Conservation (phyloP, 1,284 basidiomycete species). For the Gastroboletus turbinatus region DNA sequence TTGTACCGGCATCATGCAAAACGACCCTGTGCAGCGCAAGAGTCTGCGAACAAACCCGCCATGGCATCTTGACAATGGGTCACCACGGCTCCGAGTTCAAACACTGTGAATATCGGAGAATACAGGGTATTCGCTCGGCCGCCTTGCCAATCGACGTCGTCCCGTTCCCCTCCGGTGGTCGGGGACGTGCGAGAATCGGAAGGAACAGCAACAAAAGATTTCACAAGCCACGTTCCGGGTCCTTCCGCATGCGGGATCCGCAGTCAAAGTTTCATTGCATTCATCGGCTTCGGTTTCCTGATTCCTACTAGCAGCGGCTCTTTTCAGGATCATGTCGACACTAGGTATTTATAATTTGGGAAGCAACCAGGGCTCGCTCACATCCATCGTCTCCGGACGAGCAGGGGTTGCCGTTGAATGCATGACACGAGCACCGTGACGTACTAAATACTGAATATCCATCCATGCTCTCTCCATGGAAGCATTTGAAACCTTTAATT, state of each 20-base stretch:
- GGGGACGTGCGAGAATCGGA: not conserved
- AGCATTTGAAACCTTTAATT: not conserved
- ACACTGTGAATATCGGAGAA: slow-evolving; percentile 2
- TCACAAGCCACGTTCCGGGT: not conserved
- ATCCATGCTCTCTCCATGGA: not conserved
- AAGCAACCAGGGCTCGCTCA: slow-evolving; percentile 1
- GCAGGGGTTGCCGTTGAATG: too few relatives aligned
- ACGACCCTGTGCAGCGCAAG: not conserved
- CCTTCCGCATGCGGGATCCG: slow-evolving; percentile 8
- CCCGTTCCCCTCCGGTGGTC: not conserved
- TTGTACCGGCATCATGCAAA: not conserved
- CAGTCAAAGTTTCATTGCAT: not conserved
- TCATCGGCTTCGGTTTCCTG: not conserved
- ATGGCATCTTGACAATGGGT: not conserved
- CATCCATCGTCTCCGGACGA: not conserved
- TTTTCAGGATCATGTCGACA: not conserved
- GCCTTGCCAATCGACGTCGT: not conserved
- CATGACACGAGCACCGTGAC: not conserved
- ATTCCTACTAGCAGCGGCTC: not conserved
- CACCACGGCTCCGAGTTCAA: not conserved
- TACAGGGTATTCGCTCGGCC: not conserved
- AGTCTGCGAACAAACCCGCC: not conserved
- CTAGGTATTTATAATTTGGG: slow-evolving; percentile 3
- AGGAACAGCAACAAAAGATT: not conserved
- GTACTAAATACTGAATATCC: not conserved